Percentiles rank a stretch among this genome's conserved stretches.
Evolutionary conservation across 2,329 filamentous ascomycete genomes (phyloP).

Genomic region (Tolypocladium sp.): DNA sequence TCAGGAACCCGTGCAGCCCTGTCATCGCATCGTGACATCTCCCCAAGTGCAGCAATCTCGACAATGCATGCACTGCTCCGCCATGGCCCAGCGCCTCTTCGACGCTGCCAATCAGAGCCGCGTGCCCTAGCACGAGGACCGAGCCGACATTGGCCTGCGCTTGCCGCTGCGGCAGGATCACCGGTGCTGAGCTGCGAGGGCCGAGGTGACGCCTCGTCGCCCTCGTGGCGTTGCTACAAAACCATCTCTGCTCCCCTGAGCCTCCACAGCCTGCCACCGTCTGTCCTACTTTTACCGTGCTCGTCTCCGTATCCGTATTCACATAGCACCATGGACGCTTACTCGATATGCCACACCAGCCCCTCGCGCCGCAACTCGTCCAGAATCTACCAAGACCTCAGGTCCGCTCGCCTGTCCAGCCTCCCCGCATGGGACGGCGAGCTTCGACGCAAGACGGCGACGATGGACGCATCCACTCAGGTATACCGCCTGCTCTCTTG

Average conservation of each 20-base stretch:
- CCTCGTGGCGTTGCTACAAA: neutral
- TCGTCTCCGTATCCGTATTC: neutral
- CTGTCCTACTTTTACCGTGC: neutral
- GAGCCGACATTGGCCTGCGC: neutral
- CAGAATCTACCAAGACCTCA: conserved; percentile 41
- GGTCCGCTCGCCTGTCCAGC: conserved; percentile 27
- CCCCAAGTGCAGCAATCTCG: neutral
- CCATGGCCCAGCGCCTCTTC: neutral
- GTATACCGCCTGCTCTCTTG: conserved; percentile 12
- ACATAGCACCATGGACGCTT: conserved; percentile 37
- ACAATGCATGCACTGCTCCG: neutral
- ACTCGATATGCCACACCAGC: conserved; percentile 39
- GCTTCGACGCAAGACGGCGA: conserved; percentile 15
- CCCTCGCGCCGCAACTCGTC: conserved; percentile 32
- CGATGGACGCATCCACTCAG: conserved; percentile 25
- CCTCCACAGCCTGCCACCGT: neutral
- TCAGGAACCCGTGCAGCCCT: neutral
- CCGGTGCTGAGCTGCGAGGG: neutral
- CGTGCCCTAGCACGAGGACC: neutral
- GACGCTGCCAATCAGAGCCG: neutral
- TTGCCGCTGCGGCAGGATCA: neutral
- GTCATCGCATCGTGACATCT: neutral
- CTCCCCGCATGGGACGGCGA: conserved; percentile 22
- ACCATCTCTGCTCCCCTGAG: neutral
- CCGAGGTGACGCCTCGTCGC: neutral